Evolutionary conservation across 2,329 filamentous ascomycete genomes (phyloP).

Genomic region (Penicillium sp.): DNA sequence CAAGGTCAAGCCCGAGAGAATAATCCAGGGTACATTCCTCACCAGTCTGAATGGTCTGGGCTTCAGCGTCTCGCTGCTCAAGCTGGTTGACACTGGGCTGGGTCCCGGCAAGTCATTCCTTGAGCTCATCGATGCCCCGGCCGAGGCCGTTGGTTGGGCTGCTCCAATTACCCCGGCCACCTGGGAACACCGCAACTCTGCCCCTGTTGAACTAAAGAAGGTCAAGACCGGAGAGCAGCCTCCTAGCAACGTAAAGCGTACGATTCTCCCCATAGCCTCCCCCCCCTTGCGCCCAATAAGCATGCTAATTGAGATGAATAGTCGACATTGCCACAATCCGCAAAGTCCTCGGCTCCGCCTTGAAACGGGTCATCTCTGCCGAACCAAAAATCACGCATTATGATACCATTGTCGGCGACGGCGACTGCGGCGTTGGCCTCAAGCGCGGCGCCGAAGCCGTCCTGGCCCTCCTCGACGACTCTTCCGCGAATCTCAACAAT

Average conservation of each 20-base stretch:
- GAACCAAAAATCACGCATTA: conserved; percentile 70
- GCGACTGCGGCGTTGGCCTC: conserved; percentile 85
- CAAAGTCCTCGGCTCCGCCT: conserved; percentile 58
- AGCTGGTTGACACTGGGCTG: conserved; percentile 64
- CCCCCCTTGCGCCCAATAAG: neutral
- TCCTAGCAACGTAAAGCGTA: conserved; percentile 59
- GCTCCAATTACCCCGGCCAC: conserved; percentile 63
- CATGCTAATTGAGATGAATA: conserved; percentile 31
- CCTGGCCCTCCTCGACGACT: conserved; percentile 48
- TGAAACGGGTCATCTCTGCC: conserved; percentile 64
- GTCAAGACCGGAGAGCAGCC: conserved; percentile 50
- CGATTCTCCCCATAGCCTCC: conserved; percentile 27
- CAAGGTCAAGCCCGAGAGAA: conserved; percentile 64
- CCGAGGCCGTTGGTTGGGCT: conserved; percentile 70
- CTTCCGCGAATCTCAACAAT: conserved; percentile 51
- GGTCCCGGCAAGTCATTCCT: conserved; percentile 61
- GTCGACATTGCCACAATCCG: conserved; percentile 58
- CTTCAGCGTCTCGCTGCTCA: conserved; percentile 71
- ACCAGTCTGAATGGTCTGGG: conserved; percentile 74
- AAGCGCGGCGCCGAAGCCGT: conserved; percentile 80
- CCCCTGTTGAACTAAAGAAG: conserved; percentile 47
- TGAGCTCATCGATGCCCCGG: conserved; percentile 69
- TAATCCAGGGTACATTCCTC: conserved; percentile 71
- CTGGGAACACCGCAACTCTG: conserved; percentile 57
- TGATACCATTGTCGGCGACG: conserved; percentile 85